Conservation (phyloP, 2,329 filamentous ascomycete genomes). For the Colletotrichum lindemuthianum region DNA sequence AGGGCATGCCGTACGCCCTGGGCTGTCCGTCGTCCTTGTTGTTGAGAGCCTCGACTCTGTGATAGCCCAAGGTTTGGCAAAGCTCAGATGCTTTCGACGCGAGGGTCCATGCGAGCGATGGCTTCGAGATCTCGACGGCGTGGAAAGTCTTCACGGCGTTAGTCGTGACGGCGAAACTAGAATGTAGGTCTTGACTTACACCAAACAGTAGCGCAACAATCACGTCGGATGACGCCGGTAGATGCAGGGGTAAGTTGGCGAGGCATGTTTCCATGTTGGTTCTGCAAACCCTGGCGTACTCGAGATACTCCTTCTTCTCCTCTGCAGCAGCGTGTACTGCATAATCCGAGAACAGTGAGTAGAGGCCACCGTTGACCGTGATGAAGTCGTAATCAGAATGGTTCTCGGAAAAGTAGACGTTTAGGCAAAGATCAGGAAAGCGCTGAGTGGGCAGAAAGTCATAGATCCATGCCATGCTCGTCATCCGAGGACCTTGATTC, state of each 20-base stretch:
- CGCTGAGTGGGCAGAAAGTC: conserved; percentile 43
- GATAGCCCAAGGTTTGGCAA: conserved; percentile 46
- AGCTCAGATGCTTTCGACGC: conserved; percentile 45
- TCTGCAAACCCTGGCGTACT: conserved; percentile 41
- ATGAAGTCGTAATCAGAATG: conserved; percentile 46
- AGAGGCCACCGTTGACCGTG: conserved; percentile 45
- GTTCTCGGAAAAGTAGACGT: conserved; percentile 47
- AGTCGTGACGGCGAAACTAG: neutral
- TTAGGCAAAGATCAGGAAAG: conserved; percentile 46
- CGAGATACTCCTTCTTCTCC: conserved; percentile 40
- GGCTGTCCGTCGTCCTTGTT: conserved; percentile 36
- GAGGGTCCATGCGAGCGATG: conserved; percentile 45
- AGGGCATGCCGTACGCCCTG: conserved; percentile 44
- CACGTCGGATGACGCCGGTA: conserved; percentile 43
- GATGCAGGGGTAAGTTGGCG: conserved; percentile 44
- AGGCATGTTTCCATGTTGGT: conserved; percentile 46
- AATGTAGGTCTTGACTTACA: conserved; percentile 17
- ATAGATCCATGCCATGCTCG: conserved; percentile 41
- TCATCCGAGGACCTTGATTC: conserved; percentile 4
- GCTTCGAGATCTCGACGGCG: conserved; percentile 46
- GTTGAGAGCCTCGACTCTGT: conserved; percentile 40
- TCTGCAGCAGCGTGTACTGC: conserved; percentile 26
- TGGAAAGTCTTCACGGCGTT: conserved; percentile 40
- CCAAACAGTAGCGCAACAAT: conserved; percentile 39
- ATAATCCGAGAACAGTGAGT: conserved; percentile 30